A percentile compares a stretch with the other conserved stretches of the same genome.
Conservation (phyloP, 2,329 filamentous ascomycete genomes). For the Knoxdaviesia capensis region DNA sequence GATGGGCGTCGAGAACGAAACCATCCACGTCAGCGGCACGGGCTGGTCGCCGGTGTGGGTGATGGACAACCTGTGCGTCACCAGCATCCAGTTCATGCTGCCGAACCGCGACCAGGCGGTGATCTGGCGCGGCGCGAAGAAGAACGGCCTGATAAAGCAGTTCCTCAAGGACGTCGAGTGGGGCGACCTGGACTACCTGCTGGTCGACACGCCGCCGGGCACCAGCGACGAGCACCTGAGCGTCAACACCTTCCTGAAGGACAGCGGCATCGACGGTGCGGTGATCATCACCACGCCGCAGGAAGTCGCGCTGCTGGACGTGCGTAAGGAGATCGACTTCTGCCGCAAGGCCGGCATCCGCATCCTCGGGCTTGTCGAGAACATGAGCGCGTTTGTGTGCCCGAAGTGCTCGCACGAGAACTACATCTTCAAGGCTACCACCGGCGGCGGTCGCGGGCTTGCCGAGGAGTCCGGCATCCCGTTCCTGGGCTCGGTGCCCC, state of each 20-base stretch:
- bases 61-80: conserved; percentile 78
- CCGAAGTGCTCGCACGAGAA: conserved; percentile 67
- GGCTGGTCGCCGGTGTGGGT: conserved; percentile 97
- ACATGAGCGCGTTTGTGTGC: conserved; percentile 96
- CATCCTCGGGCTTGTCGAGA: conserved; percentile 81
- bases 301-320: conserved; percentile 79
- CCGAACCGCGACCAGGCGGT: conserved; percentile 85
- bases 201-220: conserved; percentile 90
- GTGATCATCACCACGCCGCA: conserved; percentile 89
- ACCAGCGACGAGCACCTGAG: conserved; percentile 91
- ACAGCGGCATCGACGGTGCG: conserved; percentile 81
- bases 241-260: conserved; percentile 79
- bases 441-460: conserved; percentile 63
- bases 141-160: conserved; percentile 95
- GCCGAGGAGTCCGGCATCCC: conserved; percentile 75
- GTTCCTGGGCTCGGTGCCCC: conserved; percentile 73
- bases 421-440: conserved; percentile 81
- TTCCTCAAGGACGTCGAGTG: conserved; percentile 97
- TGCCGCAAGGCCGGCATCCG: conserved; percentile 84
- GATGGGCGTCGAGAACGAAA: conserved; percentile 92
- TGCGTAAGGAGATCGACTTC: conserved; percentile 94
- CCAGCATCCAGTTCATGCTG: conserved; percentile 98
- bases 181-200: conserved; percentile 81
- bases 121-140: conserved; percentile 96
- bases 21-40: conserved; percentile 70